Percentiles rank a stretch among this genome's conserved stretches.
These are phyloP conservation scores for Cystobasidium tubakii DNA, from an alignment of 768 basidiomycete species.

Conservation along the genomic window DNA sequence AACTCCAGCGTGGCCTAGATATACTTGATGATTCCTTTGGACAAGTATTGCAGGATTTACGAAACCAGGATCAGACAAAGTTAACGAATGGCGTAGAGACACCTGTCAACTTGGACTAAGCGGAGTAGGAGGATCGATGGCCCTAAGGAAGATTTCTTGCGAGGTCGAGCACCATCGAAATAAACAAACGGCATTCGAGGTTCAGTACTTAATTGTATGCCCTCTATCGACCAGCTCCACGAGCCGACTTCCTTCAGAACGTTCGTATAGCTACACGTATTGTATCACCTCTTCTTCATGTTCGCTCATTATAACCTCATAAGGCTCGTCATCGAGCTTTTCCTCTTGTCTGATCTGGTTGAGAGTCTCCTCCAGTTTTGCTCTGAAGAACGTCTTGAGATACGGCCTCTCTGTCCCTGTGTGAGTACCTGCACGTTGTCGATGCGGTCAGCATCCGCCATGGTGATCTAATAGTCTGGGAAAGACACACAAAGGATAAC, in stretches of 20 bases:
- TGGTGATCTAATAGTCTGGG: background rate
- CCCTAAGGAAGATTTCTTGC: no score
- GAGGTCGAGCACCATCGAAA: no score
- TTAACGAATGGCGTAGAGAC: background rate
- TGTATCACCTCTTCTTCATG: slow-evolving; percentile 47
- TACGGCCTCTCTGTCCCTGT: slow-evolving; percentile 96
- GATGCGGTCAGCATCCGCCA: slow-evolving; percentile 17
- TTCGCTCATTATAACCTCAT: slow-evolving; percentile 30
- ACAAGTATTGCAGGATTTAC: slow-evolving; percentile 3
- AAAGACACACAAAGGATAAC: slow-evolving; percentile 72
- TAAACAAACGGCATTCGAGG: no score
- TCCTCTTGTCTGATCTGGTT: slow-evolving; percentile 35
- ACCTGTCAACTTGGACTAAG: slow-evolving; percentile 2
- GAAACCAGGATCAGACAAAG: background rate
- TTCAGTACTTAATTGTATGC: no score
- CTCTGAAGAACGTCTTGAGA: slow-evolving; percentile 63
- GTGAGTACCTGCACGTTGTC: slow-evolving; percentile 52
- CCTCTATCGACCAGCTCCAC: no score
- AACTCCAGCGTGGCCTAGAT: slow-evolving; percentile 18
- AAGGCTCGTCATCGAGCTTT: slow-evolving; percentile 25
- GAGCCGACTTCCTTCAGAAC: no score
- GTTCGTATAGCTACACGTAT: slow-evolving; percentile 20
- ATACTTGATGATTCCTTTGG: slow-evolving; percentile 21
- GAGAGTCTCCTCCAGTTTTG: slow-evolving; percentile 59
- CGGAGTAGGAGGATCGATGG: background rate